phyloP scores from a whole-genome alignment of 345 rosid species.

The Viola odorata region DNA sequence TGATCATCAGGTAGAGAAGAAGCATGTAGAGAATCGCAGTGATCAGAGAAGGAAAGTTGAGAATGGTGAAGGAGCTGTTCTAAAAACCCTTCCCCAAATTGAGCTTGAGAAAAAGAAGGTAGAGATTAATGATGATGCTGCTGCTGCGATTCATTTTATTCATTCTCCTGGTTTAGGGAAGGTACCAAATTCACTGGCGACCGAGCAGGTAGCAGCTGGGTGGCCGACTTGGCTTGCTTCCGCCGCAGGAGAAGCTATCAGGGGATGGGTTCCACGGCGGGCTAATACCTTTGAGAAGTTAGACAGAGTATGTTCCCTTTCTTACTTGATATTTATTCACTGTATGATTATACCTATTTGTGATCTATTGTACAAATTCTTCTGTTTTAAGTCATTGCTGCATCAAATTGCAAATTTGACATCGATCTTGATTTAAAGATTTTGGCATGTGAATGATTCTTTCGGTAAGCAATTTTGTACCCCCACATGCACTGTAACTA shows the following conservation, averaged over 20 bases:
- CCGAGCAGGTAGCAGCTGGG: slow-evolving; percentile 67
- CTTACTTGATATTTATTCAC: slow-evolving; percentile 9
- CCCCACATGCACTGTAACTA: no score
- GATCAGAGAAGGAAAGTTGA: slow-evolving; percentile 20
- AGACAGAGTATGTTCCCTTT: slow-evolving; percentile 52
- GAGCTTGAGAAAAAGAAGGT: slow-evolving; percentile 13
- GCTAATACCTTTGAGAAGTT: slow-evolving; percentile 71
- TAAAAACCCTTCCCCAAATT: neutral
- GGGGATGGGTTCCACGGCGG: slow-evolving; percentile 71
- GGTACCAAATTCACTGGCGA: slow-evolving; percentile 39
- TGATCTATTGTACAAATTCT: neutral
- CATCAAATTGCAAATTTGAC: neutral
- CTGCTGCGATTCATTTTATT: slow-evolving; percentile 13
- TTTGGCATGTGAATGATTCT: no score
- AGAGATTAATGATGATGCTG: slow-evolving; percentile 28
- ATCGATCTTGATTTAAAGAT: no score
- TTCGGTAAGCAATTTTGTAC: no score
- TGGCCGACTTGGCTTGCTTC: slow-evolving; percentile 93
- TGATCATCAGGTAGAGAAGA: slow-evolving; percentile 44
- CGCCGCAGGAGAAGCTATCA: slow-evolving; percentile 74
- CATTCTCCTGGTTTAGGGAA: slow-evolving; percentile 31
- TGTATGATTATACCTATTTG: neutral
- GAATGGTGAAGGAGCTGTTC: slow-evolving; percentile 11
- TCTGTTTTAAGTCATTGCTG: neutral
- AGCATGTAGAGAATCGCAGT: slow-evolving; percentile 14